Conservation (phyloP, 1,284 basidiomycete species). For the Heimioporus retisporus region DNA sequence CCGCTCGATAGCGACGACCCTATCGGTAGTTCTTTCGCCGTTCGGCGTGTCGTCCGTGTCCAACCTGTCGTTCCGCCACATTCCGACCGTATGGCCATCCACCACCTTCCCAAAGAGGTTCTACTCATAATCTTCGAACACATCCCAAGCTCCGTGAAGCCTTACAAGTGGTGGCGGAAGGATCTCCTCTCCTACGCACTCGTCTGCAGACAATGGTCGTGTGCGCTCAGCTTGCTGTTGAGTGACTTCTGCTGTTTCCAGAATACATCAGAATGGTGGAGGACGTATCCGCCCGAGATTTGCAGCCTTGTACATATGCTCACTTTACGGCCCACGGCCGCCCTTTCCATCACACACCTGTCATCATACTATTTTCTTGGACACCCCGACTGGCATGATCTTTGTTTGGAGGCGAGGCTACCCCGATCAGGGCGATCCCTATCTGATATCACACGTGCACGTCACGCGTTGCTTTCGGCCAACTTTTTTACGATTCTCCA, state of each 20-base stretch:
- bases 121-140: not conserved
- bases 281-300: not conserved
- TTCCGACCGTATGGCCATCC: not conserved
- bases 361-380: not conserved
- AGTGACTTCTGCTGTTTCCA: slow-evolving; percentile 3
- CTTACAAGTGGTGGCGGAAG: slow-evolving; percentile 6
- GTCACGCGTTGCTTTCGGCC: not conserved
- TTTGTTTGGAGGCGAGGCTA: not conserved
- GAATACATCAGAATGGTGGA: not conserved
- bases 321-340: not conserved
- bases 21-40: not conserved
- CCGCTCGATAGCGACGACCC: not conserved
- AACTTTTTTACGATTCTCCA: not conserved
- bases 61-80: not conserved
- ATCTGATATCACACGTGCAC: not conserved
- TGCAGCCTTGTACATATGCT: slow-evolving; percentile 4
- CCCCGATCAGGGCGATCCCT: not conserved
- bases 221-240: slow-evolving; percentile 2
- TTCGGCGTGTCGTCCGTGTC: slow-evolving; percentile 4
- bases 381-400: not conserved
- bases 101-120: slow-evolving; percentile 1
- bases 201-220: slow-evolving; percentile 5
- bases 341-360: slow-evolving; percentile 8
- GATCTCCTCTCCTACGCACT: not conserved
- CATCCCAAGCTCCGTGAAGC: not conserved